These are phyloP conservation scores for Oehlia diaphana DNA, from an alignment of 192 early-diverging fungal species.

Conservation along the genomic window DNA sequence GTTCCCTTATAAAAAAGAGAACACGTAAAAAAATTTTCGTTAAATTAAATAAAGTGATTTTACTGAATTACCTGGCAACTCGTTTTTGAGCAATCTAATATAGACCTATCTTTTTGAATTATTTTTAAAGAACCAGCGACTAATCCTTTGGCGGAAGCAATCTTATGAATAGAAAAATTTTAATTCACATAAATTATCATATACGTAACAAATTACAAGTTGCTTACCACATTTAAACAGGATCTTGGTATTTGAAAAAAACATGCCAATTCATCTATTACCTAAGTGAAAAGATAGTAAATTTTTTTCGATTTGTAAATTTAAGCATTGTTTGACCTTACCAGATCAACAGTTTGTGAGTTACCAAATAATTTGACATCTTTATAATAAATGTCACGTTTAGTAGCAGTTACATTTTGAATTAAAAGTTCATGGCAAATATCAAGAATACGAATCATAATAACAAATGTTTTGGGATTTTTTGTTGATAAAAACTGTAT, in stretches of 20 bases:
- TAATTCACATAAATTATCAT: neutral
- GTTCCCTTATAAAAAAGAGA: constrained; percentile 1
- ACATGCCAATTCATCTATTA: no score
- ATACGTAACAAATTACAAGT: no score
- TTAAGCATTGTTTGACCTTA: neutral
- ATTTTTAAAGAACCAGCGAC: constrained; percentile 23
- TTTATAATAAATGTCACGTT: constrained; percentile 36
- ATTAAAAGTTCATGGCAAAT: constrained; percentile 21
- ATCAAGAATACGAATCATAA: no score
- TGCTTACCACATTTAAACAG: no score
- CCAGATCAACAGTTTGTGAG: constrained; percentile 14
- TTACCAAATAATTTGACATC: constrained; percentile 25
- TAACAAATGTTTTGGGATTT: no score
- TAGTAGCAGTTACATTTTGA: constrained; percentile 12
- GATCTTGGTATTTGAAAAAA: no score
- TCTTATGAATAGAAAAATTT: constrained; percentile 12
- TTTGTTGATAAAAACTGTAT: constrained; percentile 1
- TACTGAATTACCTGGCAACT: neutral
- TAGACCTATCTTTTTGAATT: constrained; percentile 1
- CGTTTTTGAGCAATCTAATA: constrained; percentile 16
- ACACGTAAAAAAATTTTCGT: neutral
- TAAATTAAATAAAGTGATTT: neutral
- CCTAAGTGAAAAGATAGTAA: no score
- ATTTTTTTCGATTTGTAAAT: no score
- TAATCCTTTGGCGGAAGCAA: constrained; percentile 31